Percentiles rank a stretch among this genome's conserved stretches.
Conservation (phyloP, 208 protist genomes). For the Blechomonas ayalai region DNA sequence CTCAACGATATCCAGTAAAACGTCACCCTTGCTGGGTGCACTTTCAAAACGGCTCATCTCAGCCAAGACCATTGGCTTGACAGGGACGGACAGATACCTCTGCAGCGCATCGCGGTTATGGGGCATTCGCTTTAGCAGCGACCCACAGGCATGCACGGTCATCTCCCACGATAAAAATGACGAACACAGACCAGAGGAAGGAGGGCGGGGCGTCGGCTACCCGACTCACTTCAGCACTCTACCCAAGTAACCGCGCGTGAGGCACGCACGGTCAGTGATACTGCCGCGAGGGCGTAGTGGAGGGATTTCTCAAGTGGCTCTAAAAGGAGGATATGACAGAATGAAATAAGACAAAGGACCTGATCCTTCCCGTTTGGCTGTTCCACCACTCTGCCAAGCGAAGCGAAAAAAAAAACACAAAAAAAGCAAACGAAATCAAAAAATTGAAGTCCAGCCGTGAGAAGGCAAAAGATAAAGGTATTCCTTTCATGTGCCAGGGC, state of each 20-base stretch:
- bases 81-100: conserved; percentile 36
- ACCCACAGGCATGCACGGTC: too few relatives aligned
- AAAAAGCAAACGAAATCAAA: conserved; percentile 2
- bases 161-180: too few relatives aligned
- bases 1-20: conserved; percentile 16
- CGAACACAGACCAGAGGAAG: too few relatives aligned
- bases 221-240: too few relatives aligned
- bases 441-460: not conserved
- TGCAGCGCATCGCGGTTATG: conserved; percentile 1
- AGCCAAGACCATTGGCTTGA: conserved; percentile 38
- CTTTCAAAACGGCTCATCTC: conserved; percentile 18
- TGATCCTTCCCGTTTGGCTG: not conserved
- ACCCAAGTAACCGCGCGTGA: too few relatives aligned
- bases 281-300: too few relatives aligned
- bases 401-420: conserved; percentile 13
- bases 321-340: conserved; percentile 16
- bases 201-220: too few relatives aligned
- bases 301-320: too few relatives aligned
- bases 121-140: too few relatives aligned
- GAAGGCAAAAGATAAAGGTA: conserved; percentile 1
- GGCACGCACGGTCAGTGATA: too few relatives aligned
- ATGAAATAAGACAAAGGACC: conserved; percentile 11
- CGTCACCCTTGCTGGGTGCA: too few relatives aligned
- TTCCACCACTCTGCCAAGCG: too few relatives aligned
- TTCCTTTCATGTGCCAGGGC: not conserved